These are phyloP conservation scores for Aspergillus heteromorphus DNA, from an alignment of 495 filamentous ascomycete species.

Conservation along the genomic window DNA sequence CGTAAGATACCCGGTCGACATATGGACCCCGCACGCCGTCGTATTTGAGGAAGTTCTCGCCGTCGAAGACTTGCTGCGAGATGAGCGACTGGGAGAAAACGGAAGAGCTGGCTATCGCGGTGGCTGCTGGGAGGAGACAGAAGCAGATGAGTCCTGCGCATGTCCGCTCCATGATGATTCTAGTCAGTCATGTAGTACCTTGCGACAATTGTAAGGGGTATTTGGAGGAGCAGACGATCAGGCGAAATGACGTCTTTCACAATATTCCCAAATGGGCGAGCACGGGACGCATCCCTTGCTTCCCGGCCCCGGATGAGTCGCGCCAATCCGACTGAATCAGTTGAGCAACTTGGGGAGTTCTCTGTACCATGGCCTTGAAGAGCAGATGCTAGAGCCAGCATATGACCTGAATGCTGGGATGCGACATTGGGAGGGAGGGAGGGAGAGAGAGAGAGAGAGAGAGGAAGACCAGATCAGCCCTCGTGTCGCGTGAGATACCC, in stretches of 20 bases:
- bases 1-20: constrained; percentile 14
- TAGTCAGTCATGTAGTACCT: too few species aligned
- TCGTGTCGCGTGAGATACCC: background rate
- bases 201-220: too few species aligned
- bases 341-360: too few species aligned
- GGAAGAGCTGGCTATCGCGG: background rate
- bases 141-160: background rate
- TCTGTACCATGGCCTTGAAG: too few species aligned
- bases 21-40: constrained; percentile 16
- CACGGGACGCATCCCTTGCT: too few species aligned
- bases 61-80: constrained; percentile 15
- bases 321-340: too few species aligned
- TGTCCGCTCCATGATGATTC: background rate
- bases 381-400: too few species aligned
- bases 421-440: background rate
- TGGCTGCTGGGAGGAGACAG: background rate
- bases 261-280: too few species aligned
- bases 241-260: too few species aligned
- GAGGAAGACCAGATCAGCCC: background rate
- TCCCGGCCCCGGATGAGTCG: too few species aligned
- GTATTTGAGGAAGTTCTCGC: constrained; percentile 16
- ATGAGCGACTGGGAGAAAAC: constrained; percentile 5
- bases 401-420: background rate
- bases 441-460: too few species aligned
- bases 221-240: too few species aligned